These are phyloP conservation scores for Diutina rugosa DNA, from an alignment of 1,139 yeast species.

Conservation along the genomic window DNA sequence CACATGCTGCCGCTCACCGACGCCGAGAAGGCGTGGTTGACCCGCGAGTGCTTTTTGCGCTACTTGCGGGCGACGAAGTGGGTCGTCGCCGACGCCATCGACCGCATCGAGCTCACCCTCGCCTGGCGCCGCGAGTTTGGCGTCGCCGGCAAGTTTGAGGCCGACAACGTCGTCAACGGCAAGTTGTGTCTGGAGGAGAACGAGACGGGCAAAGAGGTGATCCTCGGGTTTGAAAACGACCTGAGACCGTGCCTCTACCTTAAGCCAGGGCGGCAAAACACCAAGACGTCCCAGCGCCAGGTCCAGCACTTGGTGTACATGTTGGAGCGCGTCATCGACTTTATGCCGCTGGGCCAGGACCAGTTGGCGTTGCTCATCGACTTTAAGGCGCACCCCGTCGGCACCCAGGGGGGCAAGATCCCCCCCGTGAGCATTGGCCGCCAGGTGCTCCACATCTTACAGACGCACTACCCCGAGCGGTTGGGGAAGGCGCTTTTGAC, in stretches of 20 bases:
- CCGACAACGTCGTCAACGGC: constrained; percentile 15
- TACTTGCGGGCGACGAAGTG: constrained; percentile 89
- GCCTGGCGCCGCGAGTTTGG: constrained; percentile 94
- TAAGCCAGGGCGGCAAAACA: constrained; percentile 37
- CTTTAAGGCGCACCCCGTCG: constrained; percentile 20
- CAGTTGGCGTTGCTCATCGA: constrained; percentile 33
- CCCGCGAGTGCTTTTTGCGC: constrained; percentile 77
- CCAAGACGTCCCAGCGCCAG: constrained; percentile 28
- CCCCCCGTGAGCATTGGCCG: constrained; percentile 67
- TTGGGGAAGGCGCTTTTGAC: constrained; percentile 83
- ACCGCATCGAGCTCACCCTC: constrained; percentile 61
- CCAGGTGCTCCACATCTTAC: constrained; percentile 76
- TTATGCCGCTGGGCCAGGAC: constrained; percentile 39
- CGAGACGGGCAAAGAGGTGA: constrained; percentile 35
- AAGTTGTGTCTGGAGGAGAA: constrained; percentile 18
- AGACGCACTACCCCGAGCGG: constrained; percentile 93
- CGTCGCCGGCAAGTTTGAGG: constrained; percentile 27
- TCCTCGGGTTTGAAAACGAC: constrained; percentile 34
- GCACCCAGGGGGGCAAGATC: constrained; percentile 49
- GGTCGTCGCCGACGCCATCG: constrained; percentile 57
- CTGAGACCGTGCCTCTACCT: constrained; percentile 35
- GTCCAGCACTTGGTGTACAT: constrained; percentile 38
- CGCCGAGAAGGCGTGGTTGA: constrained; percentile 79
- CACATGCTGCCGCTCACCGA: constrained; percentile 21
- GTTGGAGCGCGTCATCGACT: constrained; percentile 34